Conservation (phyloP, 2,329 filamentous ascomycete species). For the Whalleya microplaca region DNA sequence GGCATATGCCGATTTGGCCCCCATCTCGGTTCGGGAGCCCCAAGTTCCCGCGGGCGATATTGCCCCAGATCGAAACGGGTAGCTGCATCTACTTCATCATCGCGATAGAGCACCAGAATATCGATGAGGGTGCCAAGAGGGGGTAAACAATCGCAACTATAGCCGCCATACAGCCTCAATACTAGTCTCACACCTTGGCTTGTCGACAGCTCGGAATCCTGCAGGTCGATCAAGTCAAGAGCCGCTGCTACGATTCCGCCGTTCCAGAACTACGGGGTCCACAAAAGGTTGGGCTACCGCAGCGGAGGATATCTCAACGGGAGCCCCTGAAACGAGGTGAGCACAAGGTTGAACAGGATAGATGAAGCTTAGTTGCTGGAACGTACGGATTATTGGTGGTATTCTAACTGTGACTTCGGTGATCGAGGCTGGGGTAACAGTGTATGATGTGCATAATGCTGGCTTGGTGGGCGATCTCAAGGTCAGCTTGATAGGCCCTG, state of each 20-base stretch:
- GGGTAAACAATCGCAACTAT: not conserved
- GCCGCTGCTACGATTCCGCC: slow-evolving; percentile 15
- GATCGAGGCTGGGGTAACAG: slow-evolving; percentile 28
- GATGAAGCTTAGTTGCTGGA: slow-evolving; percentile 8
- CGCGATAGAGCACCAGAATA: not conserved
- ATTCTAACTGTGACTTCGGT: slow-evolving; percentile 29
- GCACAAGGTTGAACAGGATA: not conserved
- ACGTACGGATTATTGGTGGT: slow-evolving; percentile 25
- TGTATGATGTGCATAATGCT: slow-evolving; percentile 31
- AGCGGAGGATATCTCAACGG: slow-evolving; percentile 32
- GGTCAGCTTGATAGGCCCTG: slow-evolving; percentile 29
- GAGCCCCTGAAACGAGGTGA: slow-evolving; percentile 25
- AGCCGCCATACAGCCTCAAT: not conserved
- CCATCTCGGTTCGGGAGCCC: not conserved
- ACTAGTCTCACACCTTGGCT: not conserved
- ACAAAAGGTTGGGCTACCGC: slow-evolving; percentile 40
- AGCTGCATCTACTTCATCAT: not conserved
- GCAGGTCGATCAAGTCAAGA: slow-evolving; percentile 5
- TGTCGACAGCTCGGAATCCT: slow-evolving; percentile 1
- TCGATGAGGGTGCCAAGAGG: not conserved
- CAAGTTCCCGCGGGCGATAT: not conserved
- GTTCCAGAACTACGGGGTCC: slow-evolving; percentile 35
- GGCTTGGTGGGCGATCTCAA: slow-evolving; percentile 26
- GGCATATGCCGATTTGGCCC: not conserved
- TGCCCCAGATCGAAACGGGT: not conserved